Evolutionary conservation across 2,329 filamentous ascomycete species (phyloP), one percentile per base, ranked within the genome.

Genomic region (Epichloe sp.): DNA sequence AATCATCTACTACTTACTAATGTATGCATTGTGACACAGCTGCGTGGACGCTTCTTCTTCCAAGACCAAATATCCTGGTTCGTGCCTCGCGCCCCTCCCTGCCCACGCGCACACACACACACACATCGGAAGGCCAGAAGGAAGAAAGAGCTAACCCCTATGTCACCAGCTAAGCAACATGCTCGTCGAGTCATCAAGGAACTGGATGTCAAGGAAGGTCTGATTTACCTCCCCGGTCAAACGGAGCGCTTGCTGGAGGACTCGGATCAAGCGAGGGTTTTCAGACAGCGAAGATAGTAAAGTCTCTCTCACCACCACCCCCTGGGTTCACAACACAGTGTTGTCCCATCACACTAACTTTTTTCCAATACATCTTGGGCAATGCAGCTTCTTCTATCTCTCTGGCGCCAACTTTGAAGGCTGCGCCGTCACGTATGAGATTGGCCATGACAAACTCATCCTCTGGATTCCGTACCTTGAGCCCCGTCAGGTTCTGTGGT

Each of bases 381-480:
- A 43, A 7, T 19, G 2, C 51, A 80, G 77, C 68, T 81, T 81
- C 63, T 81, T 75, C 62, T 82, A 82, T 61, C 60, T 82, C 51
- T 69, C 71, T 31, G 78, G 78, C 37, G 72, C 70, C 52, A 65
- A 79, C 63, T 75, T 79, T 54, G 67, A 75, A 2, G 74, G 75
- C 57, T 79, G 75, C 59, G 68, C 68, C 47, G 71, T 78, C 36
- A 81, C 78, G 2, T 81, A 80, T 58, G 76, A 81, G 54, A 73
- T 81, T 47, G 67, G 62, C 21, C 68, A 68, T 11, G 84, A 90
- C 62, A 68, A 71, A 21, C 75, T 93, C 52, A 79, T 76, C 5
- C 76, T 91, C 31, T 93, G 85, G 77, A 80, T 91, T 46, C 85
- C 86, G 2, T 78, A 79, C 58, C 78, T 82, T 56, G 78, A 85